These are phyloP conservation scores for Mucuna pruriens DNA, from an alignment of 306 rosid species.

Conservation along the genomic window DNA sequence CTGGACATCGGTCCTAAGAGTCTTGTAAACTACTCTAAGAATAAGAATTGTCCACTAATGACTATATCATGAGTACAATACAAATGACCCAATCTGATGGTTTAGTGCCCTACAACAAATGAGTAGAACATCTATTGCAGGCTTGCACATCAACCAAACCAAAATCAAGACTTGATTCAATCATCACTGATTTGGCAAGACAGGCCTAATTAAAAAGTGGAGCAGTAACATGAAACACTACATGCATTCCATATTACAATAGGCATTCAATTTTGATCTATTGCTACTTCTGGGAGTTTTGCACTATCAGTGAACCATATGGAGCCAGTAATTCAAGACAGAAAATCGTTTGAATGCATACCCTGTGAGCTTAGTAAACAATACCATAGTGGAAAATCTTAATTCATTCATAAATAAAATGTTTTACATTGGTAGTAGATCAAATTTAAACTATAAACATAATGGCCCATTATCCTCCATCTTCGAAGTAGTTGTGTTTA, in stretches of 20 bases:
- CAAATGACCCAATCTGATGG: background rate
- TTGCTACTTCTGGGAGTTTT: background rate
- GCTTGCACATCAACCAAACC: background rate
- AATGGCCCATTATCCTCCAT: background rate
- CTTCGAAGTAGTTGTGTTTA: background rate
- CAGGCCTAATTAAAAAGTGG: background rate
- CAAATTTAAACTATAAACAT: background rate
- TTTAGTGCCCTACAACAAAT: background rate
- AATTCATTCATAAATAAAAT: background rate
- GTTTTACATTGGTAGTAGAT: background rate
- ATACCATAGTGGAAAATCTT: background rate
- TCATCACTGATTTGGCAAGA: background rate
- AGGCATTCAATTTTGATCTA: background rate
- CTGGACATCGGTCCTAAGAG: background rate
- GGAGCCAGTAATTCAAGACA: background rate
- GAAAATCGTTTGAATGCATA: background rate
- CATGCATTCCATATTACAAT: background rate
- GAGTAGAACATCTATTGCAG: background rate
- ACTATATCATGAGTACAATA: background rate
- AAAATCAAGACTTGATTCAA: background rate
- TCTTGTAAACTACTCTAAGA: background rate
- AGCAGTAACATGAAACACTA: background rate
- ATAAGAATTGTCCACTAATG: background rate
- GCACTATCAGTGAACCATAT: background rate
- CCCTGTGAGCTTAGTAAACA: background rate